Percentiles rank a stretch among this genome's conserved stretches.
phyloP scores from a whole-genome alignment of 768 basidiomycete species.

The Amanita phalloides region DNA sequence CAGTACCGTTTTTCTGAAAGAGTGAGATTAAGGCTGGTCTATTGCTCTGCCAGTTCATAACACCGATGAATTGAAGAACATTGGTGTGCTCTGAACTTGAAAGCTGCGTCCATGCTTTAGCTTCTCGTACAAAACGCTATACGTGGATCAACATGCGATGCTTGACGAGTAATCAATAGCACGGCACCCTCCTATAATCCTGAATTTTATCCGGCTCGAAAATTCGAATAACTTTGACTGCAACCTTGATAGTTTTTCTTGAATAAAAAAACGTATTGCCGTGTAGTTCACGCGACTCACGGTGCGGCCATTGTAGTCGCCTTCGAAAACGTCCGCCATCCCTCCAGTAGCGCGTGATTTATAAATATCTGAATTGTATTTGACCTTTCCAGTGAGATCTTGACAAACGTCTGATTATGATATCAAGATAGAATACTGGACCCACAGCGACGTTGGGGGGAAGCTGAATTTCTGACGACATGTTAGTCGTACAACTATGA shows the following conservation, averaged over 20 bases:
- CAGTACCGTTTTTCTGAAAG: background rate
- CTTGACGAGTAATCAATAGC: background rate
- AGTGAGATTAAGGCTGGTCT: background rate
- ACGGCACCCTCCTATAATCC: background rate
- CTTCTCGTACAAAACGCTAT: background rate
- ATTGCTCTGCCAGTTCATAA: background rate
- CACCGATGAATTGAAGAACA: background rate
- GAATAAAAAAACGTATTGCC: background rate
- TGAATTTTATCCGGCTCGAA: background rate
- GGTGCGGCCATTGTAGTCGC: background rate
- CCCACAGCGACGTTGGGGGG: no score
- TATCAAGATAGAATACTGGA: no score
- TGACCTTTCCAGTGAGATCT: no score
- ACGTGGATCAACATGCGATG: background rate
- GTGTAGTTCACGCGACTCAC: background rate
- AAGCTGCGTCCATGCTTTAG: background rate
- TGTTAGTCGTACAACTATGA: no score
- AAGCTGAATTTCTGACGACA: no score
- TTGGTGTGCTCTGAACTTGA: background rate
- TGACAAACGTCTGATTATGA: no score
- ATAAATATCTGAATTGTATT: no score
- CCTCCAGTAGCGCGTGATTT: no score
- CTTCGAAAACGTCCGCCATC: background rate
- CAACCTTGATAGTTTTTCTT: background rate
- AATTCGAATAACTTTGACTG: background rate